Base-by-base conservation (phyloP, 2,329 filamentous ascomycete genomes). In the Chaetoscypha palmicola region DNA sequence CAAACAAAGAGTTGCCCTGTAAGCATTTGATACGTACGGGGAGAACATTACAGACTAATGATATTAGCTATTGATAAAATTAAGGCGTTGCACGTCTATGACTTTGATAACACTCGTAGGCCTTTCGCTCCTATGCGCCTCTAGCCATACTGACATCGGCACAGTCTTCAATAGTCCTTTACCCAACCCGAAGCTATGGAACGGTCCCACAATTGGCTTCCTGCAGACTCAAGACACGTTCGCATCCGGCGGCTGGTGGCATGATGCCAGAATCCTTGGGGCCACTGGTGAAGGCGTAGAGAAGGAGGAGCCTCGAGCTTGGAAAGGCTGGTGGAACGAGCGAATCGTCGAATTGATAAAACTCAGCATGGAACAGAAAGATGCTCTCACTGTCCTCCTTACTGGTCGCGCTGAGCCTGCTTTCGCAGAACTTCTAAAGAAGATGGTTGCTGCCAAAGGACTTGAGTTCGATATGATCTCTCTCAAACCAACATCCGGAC, bases 311-410 rank as follows among this genome's bases (percentile, higher is more conserved):
- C 70, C 76, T 32, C 79, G 81, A 19, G 90, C 77, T 8, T 98
- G 91, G 91, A 71, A 85, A 45, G 89, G 89, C 26, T 96, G 87
- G 85, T 98, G 92, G 92, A 97, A 97, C 60, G 91, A 97, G 61
- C 80, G 84, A 56, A 82, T 98, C 47, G 81, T 79, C 43, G 77
- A 89, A 56, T 76, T 97, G 22, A 88, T 94, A 31, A 73, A 76
- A 58, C 70, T 96, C 44, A 90, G 83, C 62, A 86, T 86, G 71
- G 68, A 84, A 59, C 87, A 96, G 61, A 84, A 87, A 51, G 88
- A 94, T 60, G 85, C 86, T 0, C 69, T 97, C 28, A 87, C 79
- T 39, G 82, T 98, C 33, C 76, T 97, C 9, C 72, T 98, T 50
- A 98, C 92, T 1, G 92, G 92, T 20, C 79, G 92, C 31, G 79